phyloP scores from a whole-genome alignment of 495 filamentous ascomycete species.

The Hypomontagnella monticulosa region DNA sequence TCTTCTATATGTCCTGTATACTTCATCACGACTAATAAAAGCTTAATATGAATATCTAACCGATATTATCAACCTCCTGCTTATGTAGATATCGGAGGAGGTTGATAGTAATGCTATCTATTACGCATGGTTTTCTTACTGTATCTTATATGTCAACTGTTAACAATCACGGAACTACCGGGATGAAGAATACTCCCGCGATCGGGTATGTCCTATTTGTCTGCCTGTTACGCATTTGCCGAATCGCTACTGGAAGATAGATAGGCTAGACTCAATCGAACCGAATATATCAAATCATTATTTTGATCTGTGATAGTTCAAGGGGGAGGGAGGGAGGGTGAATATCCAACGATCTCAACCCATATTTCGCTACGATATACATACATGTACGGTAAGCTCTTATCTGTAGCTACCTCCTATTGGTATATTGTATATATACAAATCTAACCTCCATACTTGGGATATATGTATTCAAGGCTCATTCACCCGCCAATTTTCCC shows the following conservation, averaged over 20 bases:
- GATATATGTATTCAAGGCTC: too few species aligned
- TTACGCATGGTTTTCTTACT: conserved; percentile 30
- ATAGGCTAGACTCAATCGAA: background rate
- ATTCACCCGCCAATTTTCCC: too few species aligned
- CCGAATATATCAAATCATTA: conserved; percentile 16
- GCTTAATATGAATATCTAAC: too few species aligned
- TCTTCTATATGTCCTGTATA: too few species aligned
- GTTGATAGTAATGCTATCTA: conserved; percentile 1
- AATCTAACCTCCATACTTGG: too few species aligned
- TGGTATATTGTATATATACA: too few species aligned
- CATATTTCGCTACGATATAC: conserved; percentile 9
- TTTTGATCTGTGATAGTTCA: conserved; percentile 20
- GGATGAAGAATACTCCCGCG: conserved; percentile 15
- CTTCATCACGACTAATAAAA: too few species aligned
- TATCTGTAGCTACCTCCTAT: background rate
- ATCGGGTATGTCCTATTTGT: too few species aligned
- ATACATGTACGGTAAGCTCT: conserved; percentile 11
- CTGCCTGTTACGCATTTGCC: too few species aligned
- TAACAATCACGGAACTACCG: conserved; percentile 11
- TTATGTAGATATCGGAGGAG: background rate
- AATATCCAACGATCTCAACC: conserved; percentile 21
- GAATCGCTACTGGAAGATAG: too few species aligned
- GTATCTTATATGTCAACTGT: conserved; percentile 16
- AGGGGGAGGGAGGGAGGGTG: conserved; percentile 1
- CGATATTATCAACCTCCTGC: background rate